A percentile compares a stretch with the other conserved stretches of the same genome.
Evolutionary conservation across 306 rosid species (phyloP).

Genomic region (Phaseolus lunatus): DNA sequence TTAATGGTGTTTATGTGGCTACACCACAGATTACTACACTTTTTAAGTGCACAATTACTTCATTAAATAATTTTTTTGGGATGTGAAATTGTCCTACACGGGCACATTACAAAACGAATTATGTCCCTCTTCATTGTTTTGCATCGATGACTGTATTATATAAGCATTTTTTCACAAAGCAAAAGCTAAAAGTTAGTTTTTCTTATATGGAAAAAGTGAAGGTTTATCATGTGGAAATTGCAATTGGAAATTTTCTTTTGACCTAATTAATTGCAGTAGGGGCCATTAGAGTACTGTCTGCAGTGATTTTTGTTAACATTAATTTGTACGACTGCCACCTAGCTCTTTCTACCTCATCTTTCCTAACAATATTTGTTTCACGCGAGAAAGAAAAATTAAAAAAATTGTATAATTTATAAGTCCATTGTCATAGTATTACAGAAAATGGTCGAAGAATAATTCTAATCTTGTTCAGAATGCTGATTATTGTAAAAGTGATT

Average conservation of each 20-base stretch:
- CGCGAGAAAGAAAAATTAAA: neutral
- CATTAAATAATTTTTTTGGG: neutral
- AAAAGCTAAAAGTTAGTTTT: neutral
- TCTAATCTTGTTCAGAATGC: too few species aligned
- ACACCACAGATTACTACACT: neutral
- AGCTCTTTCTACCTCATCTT: neutral
- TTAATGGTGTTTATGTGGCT: neutral
- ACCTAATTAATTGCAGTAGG: constrained; percentile 7
- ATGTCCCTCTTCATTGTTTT: neutral
- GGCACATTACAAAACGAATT: too few species aligned
- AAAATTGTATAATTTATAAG: too few species aligned
- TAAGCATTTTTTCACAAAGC: constrained; percentile 18
- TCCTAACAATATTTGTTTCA: neutral
- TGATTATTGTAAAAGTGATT: too few species aligned
- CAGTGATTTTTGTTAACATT: neutral
- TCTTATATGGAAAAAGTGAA: neutral
- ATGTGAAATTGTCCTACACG: constrained; percentile 3
- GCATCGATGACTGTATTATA: neutral
- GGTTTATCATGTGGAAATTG: neutral
- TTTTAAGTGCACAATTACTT: constrained; percentile 5
- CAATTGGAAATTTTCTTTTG: constrained; percentile 15
- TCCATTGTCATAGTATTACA: too few species aligned
- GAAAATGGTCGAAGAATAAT: too few species aligned
- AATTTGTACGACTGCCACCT: constrained; percentile 15
- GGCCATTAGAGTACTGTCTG: neutral